A percentile compares a stretch with the other conserved stretches of the same genome.
phyloP scores from a whole-genome alignment of 352 stramenopile species.

The Phytophthora pini region DNA sequence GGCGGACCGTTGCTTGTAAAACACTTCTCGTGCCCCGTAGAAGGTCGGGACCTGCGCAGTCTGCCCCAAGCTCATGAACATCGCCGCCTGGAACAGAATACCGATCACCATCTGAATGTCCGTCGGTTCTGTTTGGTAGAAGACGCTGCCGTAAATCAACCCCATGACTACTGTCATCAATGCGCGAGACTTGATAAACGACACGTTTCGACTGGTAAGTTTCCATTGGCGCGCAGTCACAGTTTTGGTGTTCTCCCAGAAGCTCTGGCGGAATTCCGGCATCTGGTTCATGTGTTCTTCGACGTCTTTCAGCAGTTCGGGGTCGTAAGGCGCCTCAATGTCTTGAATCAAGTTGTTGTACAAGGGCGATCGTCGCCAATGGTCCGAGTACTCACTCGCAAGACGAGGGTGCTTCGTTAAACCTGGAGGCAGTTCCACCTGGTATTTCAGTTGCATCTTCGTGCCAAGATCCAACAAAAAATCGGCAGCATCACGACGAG shows the following conservation, averaged over 20 bases:
- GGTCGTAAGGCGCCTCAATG: constrained; percentile 22
- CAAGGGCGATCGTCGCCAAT: constrained; percentile 19
- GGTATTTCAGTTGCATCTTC: constrained; percentile 45
- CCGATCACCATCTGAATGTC: constrained; percentile 64
- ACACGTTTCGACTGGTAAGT: constrained; percentile 50
- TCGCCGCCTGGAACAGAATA: constrained; percentile 76
- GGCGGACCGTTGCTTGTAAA: constrained; percentile 82
- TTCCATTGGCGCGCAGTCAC: constrained; percentile 41
- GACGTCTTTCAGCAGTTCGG: constrained; percentile 38
- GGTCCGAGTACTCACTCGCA: constrained; percentile 33
- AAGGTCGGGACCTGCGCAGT: constrained; percentile 79
- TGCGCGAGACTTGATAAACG: constrained; percentile 41
- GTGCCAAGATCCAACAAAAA: constrained; percentile 63
- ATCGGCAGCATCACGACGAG: constrained; percentile 53
- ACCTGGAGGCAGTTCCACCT: constrained; percentile 13
- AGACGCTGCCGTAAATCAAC: constrained; percentile 51
- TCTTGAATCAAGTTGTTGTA: constrained; percentile 3
- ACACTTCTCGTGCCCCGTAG: constrained; percentile 64
- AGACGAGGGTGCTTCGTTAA: constrained; percentile 28
- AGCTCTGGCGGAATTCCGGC: constrained; percentile 28
- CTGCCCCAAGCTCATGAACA: constrained; percentile 83
- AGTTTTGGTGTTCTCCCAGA: constrained; percentile 46
- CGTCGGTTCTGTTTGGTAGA: constrained; percentile 54
- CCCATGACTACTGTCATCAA: constrained; percentile 55
- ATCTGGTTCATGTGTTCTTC: constrained; percentile 80